Evolutionary conservation across 2,329 filamentous ascomycete species (phyloP), one percentile per base, ranked within the genome.

Genomic region (Colletotrichum caudatum): DNA sequence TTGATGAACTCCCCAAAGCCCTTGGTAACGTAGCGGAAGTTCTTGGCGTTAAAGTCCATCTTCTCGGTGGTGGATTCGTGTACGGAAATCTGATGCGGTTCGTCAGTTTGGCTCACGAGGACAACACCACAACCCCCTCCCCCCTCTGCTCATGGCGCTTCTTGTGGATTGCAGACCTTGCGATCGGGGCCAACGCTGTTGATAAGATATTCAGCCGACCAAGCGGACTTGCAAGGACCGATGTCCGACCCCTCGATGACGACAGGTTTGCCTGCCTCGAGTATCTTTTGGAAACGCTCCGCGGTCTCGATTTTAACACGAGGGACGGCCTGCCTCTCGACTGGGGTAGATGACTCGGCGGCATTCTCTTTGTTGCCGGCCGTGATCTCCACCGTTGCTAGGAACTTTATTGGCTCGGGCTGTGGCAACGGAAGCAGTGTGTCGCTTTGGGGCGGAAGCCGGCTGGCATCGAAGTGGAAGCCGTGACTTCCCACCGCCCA

Each of bases 21-120:
- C 73, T 91, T 90, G 5, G 89, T 93, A 11, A 87, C 84, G 78
- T 97, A 97, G 48, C 84, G 82, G 78, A 97, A 97, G 79, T 97
- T 97, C 81, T 97, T 97, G 57, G 86, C 84, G 69, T 90, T 90
- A 78, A 97, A 97, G 75, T 93, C 91, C 92, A 97, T 94, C 57
- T 88, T 88, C 39, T 88, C 84, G 5, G 84, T 86, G 8, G 84
- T 81, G 26, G 91, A 90, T 74, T 93, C 88, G 77, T 97, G 94
- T 5, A 97, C 88, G 14, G 94, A 85, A 18, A 97, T 87, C 88
- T 93, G 39, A 2, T 39, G 20, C 50, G 33, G 64, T n/a, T 26
- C 16, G 57, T 67, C 29, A 67, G 48, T 39, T 41, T 41, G n/a
- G 35, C 37, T 18, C 1, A 18, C n/a, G 23, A 57, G n/a, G 11